phyloP scores from a whole-genome alignment of 228 moss, liverwort and hornwort species.

The Sphagnum magellanicum region DNA sequence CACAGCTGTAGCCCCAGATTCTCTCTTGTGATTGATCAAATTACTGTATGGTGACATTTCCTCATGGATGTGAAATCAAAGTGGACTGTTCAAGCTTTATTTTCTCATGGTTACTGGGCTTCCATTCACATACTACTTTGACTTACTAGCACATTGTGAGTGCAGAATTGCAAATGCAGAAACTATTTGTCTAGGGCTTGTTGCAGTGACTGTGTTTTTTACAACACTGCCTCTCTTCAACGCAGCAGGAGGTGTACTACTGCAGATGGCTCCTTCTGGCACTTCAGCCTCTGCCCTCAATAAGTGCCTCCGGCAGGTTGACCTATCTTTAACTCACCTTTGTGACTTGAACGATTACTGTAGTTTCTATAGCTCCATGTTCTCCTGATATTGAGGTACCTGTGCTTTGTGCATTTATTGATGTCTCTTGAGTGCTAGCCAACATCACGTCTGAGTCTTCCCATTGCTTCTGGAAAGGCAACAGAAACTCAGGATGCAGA shows the following conservation, averaged over 20 bases:
- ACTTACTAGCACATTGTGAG: background rate
- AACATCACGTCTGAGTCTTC: no score
- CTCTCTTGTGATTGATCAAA: background rate
- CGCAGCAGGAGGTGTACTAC: slow-evolving; percentile 79
- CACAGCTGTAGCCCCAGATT: background rate
- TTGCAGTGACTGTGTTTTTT: slow-evolving; percentile 59
- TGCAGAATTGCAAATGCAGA: slow-evolving; percentile 84
- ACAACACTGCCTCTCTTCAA: slow-evolving; percentile 78
- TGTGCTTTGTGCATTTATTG: no score
- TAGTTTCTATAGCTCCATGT: no score
- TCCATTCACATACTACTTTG: background rate
- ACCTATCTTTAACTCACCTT: no score
- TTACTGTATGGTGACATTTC: background rate
- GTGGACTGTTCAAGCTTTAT: background rate
- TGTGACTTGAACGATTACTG: background rate
- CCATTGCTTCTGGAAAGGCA: no score
- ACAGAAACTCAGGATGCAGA: no score
- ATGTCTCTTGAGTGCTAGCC: no score
- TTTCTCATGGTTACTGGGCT: background rate
- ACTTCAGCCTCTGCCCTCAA: slow-evolving; percentile 68
- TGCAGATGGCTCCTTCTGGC: slow-evolving; percentile 85
- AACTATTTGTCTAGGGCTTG: slow-evolving; percentile 78
- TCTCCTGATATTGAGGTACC: no score
- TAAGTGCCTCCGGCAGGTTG: slow-evolving; percentile 87
- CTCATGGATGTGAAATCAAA: background rate